These are phyloP conservation scores for Breynia disticha DNA, from an alignment of 441 rosid species.

Conservation along the genomic window DNA sequence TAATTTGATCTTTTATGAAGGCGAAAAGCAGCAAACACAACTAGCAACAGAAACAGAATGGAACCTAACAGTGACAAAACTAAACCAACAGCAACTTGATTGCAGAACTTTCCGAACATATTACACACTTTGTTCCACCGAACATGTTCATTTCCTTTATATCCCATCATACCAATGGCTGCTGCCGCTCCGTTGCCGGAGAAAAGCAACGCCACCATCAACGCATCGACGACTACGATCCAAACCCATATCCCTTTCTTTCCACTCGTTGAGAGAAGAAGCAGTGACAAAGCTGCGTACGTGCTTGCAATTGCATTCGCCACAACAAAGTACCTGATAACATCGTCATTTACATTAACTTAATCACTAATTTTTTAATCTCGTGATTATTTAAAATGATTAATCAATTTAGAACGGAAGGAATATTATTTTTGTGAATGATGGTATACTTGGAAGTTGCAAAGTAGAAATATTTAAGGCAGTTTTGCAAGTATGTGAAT, in stretches of 20 bases:
- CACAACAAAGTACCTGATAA: conserved; percentile 46
- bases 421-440: too few relatives aligned
- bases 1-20: conserved; percentile 18
- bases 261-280: conserved; percentile 17
- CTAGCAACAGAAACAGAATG: conserved; percentile 32
- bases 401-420: too few relatives aligned
- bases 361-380: too few relatives aligned
- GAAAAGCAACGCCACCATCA: conserved; percentile 46
- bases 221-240: conserved; percentile 30
- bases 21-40: conserved; percentile 27
- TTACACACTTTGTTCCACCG: conserved; percentile 56
- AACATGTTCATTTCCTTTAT: conserved; percentile 57
- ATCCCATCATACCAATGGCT: conserved; percentile 52
- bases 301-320: conserved; percentile 51
- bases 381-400: too few relatives aligned
- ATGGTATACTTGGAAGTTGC: too few relatives aligned
- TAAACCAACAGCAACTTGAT: conserved; percentile 30
- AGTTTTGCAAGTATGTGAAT: too few relatives aligned
- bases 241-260: conserved; percentile 18
- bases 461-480: too few relatives aligned
- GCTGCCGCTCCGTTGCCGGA: conserved; percentile 51
- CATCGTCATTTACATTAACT: too few relatives aligned
- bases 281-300: conserved; percentile 42
- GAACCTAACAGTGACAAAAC: conserved; percentile 37
- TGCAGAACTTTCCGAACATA: conserved; percentile 46